Conservation (phyloP, 768 basidiomycete genomes). For the Kwoniella dejecticola region DNA sequence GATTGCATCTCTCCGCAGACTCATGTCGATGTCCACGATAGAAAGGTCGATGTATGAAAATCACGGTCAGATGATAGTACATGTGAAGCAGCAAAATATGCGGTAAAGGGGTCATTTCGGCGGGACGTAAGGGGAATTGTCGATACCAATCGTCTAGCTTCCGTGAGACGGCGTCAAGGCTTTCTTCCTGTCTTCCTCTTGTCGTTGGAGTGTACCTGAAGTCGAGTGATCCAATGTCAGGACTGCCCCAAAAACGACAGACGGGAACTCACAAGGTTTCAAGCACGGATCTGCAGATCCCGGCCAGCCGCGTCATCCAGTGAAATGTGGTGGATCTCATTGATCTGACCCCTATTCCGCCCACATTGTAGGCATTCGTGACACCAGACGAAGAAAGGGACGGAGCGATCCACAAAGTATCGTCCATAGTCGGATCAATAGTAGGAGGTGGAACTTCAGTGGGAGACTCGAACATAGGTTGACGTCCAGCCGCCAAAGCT, state of each 20-base stretch:
- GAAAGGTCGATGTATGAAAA: constrained; percentile 30
- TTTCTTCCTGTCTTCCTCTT: background rate
- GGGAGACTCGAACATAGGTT: constrained; percentile 16
- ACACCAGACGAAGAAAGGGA: background rate
- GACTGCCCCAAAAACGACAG: background rate
- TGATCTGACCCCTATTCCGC: constrained; percentile 14
- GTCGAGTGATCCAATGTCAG: background rate
- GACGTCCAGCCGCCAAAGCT: constrained; percentile 25
- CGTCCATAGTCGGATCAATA: constrained; percentile 15
- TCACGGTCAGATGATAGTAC: constrained; percentile 23
- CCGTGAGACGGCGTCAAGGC: background rate
- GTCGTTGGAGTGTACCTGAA: constrained; percentile 17
- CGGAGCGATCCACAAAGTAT: constrained; percentile 8
- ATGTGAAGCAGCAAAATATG: constrained; percentile 27
- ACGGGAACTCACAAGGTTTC: constrained; percentile 10
- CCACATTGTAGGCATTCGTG: background rate
- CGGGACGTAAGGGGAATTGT: constrained; percentile 18
- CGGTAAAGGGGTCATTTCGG: constrained; percentile 22
- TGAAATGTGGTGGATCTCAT: constrained; percentile 30
- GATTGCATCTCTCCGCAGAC: constrained; percentile 25
- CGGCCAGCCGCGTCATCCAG: constrained; percentile 24
- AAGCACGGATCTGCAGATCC: constrained; percentile 16
- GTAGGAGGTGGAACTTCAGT: constrained; percentile 8
- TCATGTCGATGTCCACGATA: constrained; percentile 13
- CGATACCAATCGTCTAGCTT: constrained; percentile 25